Evolutionary conservation across 2,329 filamentous ascomycete species (phyloP).

Genomic region (Phoma sp.): DNA sequence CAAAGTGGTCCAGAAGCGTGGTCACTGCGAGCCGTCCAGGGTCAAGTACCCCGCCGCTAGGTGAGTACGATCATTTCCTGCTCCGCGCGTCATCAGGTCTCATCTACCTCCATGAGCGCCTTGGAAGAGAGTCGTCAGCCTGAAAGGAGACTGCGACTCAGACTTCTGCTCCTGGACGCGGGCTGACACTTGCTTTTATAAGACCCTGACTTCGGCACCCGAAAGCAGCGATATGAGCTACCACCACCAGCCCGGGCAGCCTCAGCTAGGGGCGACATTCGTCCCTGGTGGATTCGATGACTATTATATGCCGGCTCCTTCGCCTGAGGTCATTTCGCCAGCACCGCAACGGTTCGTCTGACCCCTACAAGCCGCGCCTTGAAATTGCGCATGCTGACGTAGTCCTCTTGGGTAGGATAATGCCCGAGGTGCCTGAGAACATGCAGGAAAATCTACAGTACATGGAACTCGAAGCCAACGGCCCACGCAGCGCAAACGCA

Average conservation of each 20-base stretch:
- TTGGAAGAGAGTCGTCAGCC: slow-evolving; percentile 21
- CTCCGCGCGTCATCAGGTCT: slow-evolving; percentile 34
- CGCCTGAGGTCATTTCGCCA: slow-evolving; percentile 71
- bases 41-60: slow-evolving; percentile 36
- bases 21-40: slow-evolving; percentile 28
- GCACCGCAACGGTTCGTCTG: slow-evolving; percentile 70
- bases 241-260: slow-evolving; percentile 47
- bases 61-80: slow-evolving; percentile 30
- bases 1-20: slow-evolving; percentile 22
- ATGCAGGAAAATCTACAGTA: slow-evolving; percentile 94
- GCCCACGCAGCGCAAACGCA: slow-evolving; percentile 39
- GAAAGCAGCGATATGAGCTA: slow-evolving; percentile 43
- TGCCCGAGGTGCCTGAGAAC: slow-evolving; percentile 94
- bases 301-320: slow-evolving; percentile 66
- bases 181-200: slow-evolving; percentile 35
- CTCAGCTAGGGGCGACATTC: slow-evolving; percentile 65
- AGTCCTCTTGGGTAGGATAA: slow-evolving; percentile 68
- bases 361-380: slow-evolving; percentile 26
- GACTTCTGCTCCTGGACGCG: slow-evolving; percentile 27
- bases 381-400: slow-evolving; percentile 44
- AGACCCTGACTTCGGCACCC: slow-evolving; percentile 22
- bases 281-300: slow-evolving; percentile 72
- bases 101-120: slow-evolving; percentile 28
- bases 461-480: slow-evolving; percentile 81
- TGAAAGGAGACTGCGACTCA: slow-evolving; percentile 23